Conservation (phyloP, 2,329 filamentous ascomycete species). For the Malbranchea zuffiana region DNA sequence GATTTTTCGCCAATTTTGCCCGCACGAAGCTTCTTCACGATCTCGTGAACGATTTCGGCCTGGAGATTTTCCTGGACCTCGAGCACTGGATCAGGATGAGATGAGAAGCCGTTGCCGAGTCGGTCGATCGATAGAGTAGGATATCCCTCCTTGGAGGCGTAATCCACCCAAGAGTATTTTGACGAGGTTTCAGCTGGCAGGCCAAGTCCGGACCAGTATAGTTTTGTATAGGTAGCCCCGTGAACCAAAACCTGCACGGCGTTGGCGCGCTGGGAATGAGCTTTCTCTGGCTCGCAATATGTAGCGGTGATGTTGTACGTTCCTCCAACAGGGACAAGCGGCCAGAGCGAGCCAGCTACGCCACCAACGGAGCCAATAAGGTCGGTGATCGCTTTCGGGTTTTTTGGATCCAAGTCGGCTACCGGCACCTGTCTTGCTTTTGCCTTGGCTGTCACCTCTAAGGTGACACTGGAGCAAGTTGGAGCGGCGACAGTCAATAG, state of each 20-base stretch:
- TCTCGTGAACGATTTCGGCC: constrained; percentile 9
- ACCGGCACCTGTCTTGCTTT: too few species aligned
- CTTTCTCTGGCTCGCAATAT: constrained; percentile 8
- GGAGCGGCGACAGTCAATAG: too few species aligned
- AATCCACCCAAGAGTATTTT: constrained; percentile 13
- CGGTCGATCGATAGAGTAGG: constrained; percentile 17
- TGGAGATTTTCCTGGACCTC: constrained; percentile 10
- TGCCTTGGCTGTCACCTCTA: too few species aligned
- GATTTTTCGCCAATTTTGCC: constrained; percentile 7
- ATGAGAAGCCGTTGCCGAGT: constrained; percentile 15
- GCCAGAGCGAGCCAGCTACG: neutral
- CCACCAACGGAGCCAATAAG: neutral
- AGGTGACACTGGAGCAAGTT: too few species aligned
- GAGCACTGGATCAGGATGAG: constrained; percentile 14
- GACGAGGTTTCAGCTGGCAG: constrained; percentile 5
- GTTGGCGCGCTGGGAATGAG: neutral
- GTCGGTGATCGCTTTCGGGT: too few species aligned
- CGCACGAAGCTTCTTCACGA: constrained; percentile 4
- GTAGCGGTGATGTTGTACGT: constrained; percentile 6
- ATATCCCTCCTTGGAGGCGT: constrained; percentile 15
- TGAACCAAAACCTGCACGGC: constrained; percentile 10
- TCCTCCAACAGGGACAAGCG: constrained; percentile 1
- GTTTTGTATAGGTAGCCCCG: constrained; percentile 9
- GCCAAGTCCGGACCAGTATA: constrained; percentile 9
- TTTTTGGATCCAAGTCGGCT: too few species aligned